Evolutionary conservation across 257 asterid species (phyloP), one percentile per base, ranked within the genome.

Genomic region (Solanum corneliomulleri): DNA sequence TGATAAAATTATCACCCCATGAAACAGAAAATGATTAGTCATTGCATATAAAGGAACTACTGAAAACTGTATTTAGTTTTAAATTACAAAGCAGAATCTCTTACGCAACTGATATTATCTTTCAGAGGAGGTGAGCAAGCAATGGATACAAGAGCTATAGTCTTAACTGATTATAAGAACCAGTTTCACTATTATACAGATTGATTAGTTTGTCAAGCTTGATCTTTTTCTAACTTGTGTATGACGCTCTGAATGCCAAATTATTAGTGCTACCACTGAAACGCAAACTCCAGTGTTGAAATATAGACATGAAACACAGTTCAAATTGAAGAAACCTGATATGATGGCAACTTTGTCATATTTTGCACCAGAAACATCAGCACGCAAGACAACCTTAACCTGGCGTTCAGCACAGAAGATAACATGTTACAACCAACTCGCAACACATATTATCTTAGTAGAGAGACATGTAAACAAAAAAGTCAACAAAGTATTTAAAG

Each of bases 301-400:
- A 75, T 58, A 70, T 39, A 85, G 47, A 85, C 70, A 70, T 5
- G 44, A 58, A 5, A 4, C 35, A 71, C 37, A 87, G 78, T 88
- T 23, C 82, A 78, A 70, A 41, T 86, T 60, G 33, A 88, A 14
- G 33, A 14, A 27, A 95, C 99, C 99, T 94, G 99, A 97, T 91
- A 97, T 93, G 21, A 97, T 91, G 11, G 98, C 97, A 86, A 97
- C 99, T 92, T 95, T 97, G 92, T 94, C 96, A 80, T 92, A 93
- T 45, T 95, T 91, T 21, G 91, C 94, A 75, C 91, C 92, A 64
- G 95, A 90, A 81, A 95, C 94, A 93, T 97, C 99, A 89, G 98
- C 99, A 83, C 98, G 98, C 47, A 97, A 83, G 69, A 97, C 98
- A 90, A 97, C 98, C 93, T 97, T 97, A 81, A 95, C 95, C 99